phyloP scores from a whole-genome alignment of 176 grass and related monocot species.

The Saccharum officinarum region DNA sequence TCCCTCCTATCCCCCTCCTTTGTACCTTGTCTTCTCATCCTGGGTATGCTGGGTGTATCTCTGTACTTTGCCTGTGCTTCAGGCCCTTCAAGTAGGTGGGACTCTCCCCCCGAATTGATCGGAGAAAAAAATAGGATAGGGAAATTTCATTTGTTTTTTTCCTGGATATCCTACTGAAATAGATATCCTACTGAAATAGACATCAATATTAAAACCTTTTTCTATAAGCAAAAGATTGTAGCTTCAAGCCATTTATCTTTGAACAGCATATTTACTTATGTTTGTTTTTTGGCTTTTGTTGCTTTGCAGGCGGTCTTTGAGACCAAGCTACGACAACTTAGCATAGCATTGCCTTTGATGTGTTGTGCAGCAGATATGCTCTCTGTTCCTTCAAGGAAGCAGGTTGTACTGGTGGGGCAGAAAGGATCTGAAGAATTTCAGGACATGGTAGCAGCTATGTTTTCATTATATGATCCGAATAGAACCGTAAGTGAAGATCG shows the following conservation, averaged over 20 bases:
- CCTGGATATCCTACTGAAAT: neutral
- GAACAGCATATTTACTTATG: neutral
- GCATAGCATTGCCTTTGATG: slow-evolving; percentile 91
- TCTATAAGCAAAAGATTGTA: neutral
- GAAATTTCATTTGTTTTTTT: neutral
- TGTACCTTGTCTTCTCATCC: too few species aligned
- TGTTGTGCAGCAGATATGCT: slow-evolving; percentile 90
- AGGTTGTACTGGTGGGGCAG: slow-evolving; percentile 74
- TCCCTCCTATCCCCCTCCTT: too few species aligned
- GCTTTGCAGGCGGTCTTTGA: slow-evolving; percentile 75
- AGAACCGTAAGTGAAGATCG: slow-evolving; percentile 60
- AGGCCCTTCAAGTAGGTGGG: too few species aligned
- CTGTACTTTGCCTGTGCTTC: too few species aligned
- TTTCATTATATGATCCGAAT: slow-evolving; percentile 81
- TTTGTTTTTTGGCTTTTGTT: neutral
- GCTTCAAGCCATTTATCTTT: neutral
- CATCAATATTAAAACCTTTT: neutral
- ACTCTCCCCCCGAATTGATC: too few species aligned
- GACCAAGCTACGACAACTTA: slow-evolving; percentile 64
- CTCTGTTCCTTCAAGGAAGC: slow-evolving; percentile 66
- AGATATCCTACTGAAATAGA: neutral
- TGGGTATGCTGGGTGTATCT: too few species aligned
- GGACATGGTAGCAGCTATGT: slow-evolving; percentile 55
- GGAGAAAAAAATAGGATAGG: neutral
- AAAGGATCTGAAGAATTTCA: slow-evolving; percentile 60